Base-by-base conservation (phyloP, 2,329 filamentous ascomycete genomes). In the Pezicula radicicola region DNA sequence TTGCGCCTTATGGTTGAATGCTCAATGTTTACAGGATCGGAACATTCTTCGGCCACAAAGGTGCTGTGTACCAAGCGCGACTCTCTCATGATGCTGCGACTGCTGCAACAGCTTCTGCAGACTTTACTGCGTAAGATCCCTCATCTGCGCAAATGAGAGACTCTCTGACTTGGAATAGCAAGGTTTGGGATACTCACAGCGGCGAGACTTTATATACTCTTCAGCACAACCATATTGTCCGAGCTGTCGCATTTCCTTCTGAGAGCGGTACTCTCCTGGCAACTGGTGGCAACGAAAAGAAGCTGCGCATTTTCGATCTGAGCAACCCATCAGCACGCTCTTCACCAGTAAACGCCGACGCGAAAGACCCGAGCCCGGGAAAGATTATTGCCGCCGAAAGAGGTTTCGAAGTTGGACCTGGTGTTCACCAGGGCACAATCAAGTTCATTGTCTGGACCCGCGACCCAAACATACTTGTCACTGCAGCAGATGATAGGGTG, bases 21-120 rank as follows among this genome's bases (percentile, higher is more conserved):
- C 53, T 64, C 59, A 63, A 44, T 56, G 7, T 52, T 35, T 36
- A 12, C 52, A 83, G 81, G 89, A 97, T 97, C 62, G 94, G 94
- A 46, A 97, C 94, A 36, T 97, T 97, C 68, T 87, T 99, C 64
- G 94, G 94, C 39, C 94, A 99, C 76, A 97, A 99, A 74, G 94
- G 94, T 57, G 94, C 94, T 36, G 93, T 97, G 54, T 99, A 94
- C 91, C 92, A 97, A 74, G 90, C 92, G 49, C 84, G 92, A 62
- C 79, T 99, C 35, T 96, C 91, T 49, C 85, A 89, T 18, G 91
- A 97, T 72, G 90, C 91, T 40, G 85, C 84, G 25, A 86, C 91
- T 45, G 93, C 94, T 52, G 94, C 92, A 9, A 97, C 95, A 33
- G 94, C 90, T 44, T 95, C 92, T 46, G 94, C 94, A 47, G 94